Evolutionary conservation across 371 early-diverging fungal genomes (phyloP).

Genomic region (Mucor sp.): DNA sequence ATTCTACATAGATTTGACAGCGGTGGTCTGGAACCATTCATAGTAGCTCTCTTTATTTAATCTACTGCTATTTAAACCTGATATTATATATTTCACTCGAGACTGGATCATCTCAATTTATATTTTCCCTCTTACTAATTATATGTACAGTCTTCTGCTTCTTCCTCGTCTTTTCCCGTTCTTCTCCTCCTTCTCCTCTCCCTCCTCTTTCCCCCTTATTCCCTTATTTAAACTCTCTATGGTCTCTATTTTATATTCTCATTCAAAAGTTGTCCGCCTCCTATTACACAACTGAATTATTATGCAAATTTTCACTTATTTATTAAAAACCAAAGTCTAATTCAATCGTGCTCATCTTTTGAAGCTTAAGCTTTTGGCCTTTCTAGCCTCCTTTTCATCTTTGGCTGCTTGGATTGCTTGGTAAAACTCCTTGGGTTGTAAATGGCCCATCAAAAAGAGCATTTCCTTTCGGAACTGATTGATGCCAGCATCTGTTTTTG

Average conservation of each 20-base stretch:
- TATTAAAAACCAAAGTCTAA: not conserved
- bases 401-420: conserved; percentile 15
- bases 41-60: not conserved
- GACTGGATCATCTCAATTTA: not conserved
- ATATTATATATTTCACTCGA: conserved; percentile 5
- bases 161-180: not conserved
- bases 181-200: not conserved
- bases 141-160: conserved; percentile 8
- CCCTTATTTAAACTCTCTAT: not conserved
- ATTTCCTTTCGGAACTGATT: conserved; percentile 64
- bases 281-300: not conserved
- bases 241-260: not conserved
- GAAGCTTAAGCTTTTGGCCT: not conserved
- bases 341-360: conserved; percentile 6
- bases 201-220: too few relatives aligned
- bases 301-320: conserved; percentile 7
- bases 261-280: not conserved
- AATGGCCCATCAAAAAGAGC: conserved; percentile 45
- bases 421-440: conserved; percentile 31
- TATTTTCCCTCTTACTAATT: conserved; percentile 2
- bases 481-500: conserved; percentile 58
- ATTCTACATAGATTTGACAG: not conserved
- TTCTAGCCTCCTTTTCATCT: conserved; percentile 10
- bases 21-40: conserved; percentile 11
- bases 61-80: not conserved